Base-by-base conservation (phyloP, 768 basidiomycete genomes). In the Amanita subjunquillea region DNA sequence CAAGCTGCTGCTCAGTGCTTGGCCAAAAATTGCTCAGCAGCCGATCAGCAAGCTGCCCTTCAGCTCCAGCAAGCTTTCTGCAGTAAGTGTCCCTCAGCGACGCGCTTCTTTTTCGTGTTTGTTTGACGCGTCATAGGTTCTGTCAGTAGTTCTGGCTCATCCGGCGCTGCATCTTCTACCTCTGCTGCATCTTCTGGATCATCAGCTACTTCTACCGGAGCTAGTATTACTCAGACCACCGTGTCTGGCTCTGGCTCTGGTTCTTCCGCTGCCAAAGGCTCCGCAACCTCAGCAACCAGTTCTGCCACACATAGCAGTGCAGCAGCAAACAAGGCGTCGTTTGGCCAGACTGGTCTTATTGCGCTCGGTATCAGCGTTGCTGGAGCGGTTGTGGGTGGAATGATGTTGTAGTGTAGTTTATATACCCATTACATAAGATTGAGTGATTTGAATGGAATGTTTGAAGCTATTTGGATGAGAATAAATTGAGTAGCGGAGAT, bases 371-470 rank as follows among this genome's bases (percentile, higher is more conserved):
- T 52, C 10, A 32, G 27, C 15, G 43, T 45, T 5, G 42, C 32
- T 29, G 51, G 51, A 4, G 51, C 51, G 5, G 42, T 45, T 23
- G 22, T 45, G 22, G 51, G 51, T 3, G 51, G 51, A 37, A 15
- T 52, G 43, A 42, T 52, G 22, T 13, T 52, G n/a, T 52, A 45
- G 12, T 50, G n/a, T n/a, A n/a, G n/a, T n/a, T n/a, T n/a, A n/a
- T n/a, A 25, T 23, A 51, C 29, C 7, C 27, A 4, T 27, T 36
- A 12, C 10, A 1, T 40, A 15, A 39, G 34, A 12, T 13, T 8
- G 12, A 32, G 32, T 34, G 32, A 34, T 34, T 34, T 34, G 34
- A 34, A 34, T 34, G 34, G 12, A 34, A 2, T 34, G 23, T 17
- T 40, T 23, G 51, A 23, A 23, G 17, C 12, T 42, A 36, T 44